These are phyloP conservation scores for Penicillium sp. DNA, from an alignment of 2,329 filamentous ascomycete genomes.

Conservation along the genomic window DNA sequence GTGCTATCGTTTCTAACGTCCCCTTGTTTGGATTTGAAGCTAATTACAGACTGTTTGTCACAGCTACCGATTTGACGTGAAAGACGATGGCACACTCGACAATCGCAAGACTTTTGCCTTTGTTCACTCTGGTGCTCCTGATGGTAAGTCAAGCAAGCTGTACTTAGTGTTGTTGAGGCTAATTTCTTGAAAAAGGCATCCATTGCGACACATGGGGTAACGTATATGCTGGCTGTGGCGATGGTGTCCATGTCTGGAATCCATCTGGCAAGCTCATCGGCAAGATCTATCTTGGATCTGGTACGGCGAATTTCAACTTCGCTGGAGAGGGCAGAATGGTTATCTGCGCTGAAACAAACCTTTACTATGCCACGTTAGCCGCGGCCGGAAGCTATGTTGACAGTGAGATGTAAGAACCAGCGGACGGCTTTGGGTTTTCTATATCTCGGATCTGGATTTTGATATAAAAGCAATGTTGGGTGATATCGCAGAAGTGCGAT, in stretches of 20 bases:
- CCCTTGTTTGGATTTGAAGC: background rate
- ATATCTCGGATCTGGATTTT: background rate
- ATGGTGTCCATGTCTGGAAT: slow-evolving; percentile 57
- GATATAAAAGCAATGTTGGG: background rate
- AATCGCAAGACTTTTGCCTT: slow-evolving; percentile 22
- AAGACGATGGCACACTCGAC: slow-evolving; percentile 14
- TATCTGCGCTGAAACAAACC: slow-evolving; percentile 20
- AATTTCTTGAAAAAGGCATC: slow-evolving; percentile 29
- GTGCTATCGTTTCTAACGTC: background rate
- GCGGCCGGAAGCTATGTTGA: slow-evolving; percentile 18
- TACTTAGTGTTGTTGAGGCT: background rate
- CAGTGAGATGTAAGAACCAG: slow-evolving; percentile 15
- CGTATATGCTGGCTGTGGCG: slow-evolving; percentile 55
- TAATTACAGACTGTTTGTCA: background rate
- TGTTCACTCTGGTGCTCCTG: slow-evolving; percentile 12
- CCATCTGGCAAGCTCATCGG: slow-evolving; percentile 51
- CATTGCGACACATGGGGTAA: slow-evolving; percentile 56
- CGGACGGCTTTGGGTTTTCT: background rate
- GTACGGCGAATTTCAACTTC: slow-evolving; percentile 52
- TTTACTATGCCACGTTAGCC: slow-evolving; percentile 22
- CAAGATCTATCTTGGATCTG: slow-evolving; percentile 50
- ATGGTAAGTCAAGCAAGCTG: slow-evolving; percentile 10
- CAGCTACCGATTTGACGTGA: slow-evolving; percentile 18
- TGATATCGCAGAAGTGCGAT: background rate
- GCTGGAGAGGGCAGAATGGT: slow-evolving; percentile 30